Percentiles rank a stretch among this genome's conserved stretches.
Conservation (phyloP, 257 asterid genomes). For the Solanum raphanifolium region DNA sequence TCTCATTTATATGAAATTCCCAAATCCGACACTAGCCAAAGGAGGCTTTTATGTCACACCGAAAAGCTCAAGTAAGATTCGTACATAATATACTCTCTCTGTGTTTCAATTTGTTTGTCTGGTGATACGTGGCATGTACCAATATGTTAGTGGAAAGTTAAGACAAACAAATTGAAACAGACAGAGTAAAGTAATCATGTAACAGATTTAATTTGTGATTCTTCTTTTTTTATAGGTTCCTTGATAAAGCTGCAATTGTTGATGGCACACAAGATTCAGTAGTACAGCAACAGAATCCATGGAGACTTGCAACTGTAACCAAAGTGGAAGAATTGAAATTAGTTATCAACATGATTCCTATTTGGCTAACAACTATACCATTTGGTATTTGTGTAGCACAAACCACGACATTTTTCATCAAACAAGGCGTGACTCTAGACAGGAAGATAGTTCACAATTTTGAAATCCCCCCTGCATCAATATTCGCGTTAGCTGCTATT, state of each 20-base stretch:
- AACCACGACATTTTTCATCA: conserved; percentile 49
- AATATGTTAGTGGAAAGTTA: background rate
- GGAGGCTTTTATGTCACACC: conserved; percentile 54
- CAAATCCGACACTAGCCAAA: conserved; percentile 18
- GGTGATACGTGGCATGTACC: background rate
- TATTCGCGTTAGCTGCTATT: conserved; percentile 49
- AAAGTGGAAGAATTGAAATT: conserved; percentile 65
- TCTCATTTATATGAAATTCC: conserved; percentile 50
- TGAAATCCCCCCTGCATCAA: conserved; percentile 62
- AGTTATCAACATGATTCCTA: conserved; percentile 52
- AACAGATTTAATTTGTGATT: background rate
- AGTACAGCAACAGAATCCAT: background rate
- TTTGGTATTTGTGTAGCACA: conserved; percentile 56
- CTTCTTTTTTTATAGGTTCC: conserved; percentile 35
- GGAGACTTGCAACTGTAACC: background rate
- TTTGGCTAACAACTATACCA: conserved; percentile 62
- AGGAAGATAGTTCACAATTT: conserved; percentile 19
- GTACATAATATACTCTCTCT: too few relatives aligned
- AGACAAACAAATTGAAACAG: background rate
- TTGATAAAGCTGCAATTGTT: conserved; percentile 73
- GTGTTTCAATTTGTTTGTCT: background rate
- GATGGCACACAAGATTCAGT: conserved; percentile 6
- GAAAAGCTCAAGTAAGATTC: conserved; percentile 37
- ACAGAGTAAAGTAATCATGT: background rate
- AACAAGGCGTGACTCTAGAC: conserved; percentile 38